phyloP scores from a whole-genome alignment of 78 protist species.

The Emiliania huxleyi region DNA sequence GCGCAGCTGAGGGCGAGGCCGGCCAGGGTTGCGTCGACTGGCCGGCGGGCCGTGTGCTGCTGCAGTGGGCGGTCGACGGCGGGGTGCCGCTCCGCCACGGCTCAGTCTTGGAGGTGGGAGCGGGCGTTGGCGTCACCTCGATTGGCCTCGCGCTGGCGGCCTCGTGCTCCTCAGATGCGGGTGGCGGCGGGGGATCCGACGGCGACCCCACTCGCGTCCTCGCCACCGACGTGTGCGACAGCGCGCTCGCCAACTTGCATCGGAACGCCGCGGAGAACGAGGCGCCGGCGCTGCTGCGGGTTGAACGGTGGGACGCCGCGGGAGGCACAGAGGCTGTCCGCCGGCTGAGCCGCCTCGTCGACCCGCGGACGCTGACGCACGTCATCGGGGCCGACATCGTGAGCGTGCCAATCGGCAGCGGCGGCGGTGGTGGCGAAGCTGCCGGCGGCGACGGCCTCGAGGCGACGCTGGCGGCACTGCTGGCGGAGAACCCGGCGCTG shows the following conservation, averaged over 20 bases:
- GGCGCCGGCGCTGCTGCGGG: background rate
- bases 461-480: background rate
- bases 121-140: background rate
- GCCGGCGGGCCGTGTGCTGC: background rate
- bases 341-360: background rate
- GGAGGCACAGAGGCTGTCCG: background rate
- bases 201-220: background rate
- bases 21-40: constrained; percentile 12
- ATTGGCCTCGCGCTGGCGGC: background rate
- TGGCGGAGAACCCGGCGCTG: background rate
- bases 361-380: background rate
- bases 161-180: background rate
- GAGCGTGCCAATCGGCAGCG: background rate
- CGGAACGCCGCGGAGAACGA: background rate
- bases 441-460: background rate
- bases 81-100: background rate
- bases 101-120: background rate
- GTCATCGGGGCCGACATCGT: constrained; percentile 4
- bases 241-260: background rate
- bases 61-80: background rate
- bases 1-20: background rate
- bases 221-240: background rate
- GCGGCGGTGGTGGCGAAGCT: background rate
- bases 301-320: background rate
- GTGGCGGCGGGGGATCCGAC: background rate